phyloP scores from a whole-genome alignment of 2,329 filamentous ascomycete genomes.

The Bipolaris gigantea region DNA sequence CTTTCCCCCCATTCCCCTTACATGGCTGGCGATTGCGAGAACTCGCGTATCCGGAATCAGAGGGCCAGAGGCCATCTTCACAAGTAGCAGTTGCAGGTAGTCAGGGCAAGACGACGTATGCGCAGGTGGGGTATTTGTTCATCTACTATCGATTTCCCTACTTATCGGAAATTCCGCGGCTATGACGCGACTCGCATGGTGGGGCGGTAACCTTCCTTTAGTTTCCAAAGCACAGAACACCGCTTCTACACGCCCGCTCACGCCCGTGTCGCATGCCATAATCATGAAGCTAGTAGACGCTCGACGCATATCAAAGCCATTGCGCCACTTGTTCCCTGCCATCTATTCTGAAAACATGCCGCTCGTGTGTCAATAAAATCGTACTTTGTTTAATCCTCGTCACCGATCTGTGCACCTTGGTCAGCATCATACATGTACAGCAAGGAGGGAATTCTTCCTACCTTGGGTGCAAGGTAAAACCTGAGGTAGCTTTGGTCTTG shows the following conservation, averaged over 20 bases:
- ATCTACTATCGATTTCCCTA: constrained; percentile 37
- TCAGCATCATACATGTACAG: constrained; percentile 39
- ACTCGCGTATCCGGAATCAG: constrained; percentile 67
- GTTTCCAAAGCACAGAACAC: constrained; percentile 23
- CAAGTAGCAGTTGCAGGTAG: constrained; percentile 3
- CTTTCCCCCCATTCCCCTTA: constrained; percentile 55
- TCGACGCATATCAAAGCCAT: constrained; percentile 33
- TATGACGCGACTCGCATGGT: constrained; percentile 38
- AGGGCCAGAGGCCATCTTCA: constrained; percentile 38
- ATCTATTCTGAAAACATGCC: constrained; percentile 32
- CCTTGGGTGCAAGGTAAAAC: constrained; percentile 99
- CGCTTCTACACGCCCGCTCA: constrained; percentile 19
- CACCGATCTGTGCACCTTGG: constrained; percentile 64
- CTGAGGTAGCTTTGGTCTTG: constrained; percentile 86
- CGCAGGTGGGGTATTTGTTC: constrained; percentile 10
- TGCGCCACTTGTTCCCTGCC: constrained; percentile 28
- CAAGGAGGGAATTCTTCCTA: constrained; percentile 47
- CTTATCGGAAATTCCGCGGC: constrained; percentile 40
- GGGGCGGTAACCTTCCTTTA: constrained; percentile 31
- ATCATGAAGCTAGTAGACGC: constrained; percentile 24
- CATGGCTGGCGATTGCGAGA: constrained; percentile 91
- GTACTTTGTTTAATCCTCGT: constrained; percentile 57
- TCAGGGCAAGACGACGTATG: not conserved
- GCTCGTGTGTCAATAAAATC: constrained; percentile 25
- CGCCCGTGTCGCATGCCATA: constrained; percentile 23